Percentiles rank a stretch among this genome's conserved stretches.
Conservation (phyloP, 306 rosid genomes). For the Ormosia emarginata region DNA sequence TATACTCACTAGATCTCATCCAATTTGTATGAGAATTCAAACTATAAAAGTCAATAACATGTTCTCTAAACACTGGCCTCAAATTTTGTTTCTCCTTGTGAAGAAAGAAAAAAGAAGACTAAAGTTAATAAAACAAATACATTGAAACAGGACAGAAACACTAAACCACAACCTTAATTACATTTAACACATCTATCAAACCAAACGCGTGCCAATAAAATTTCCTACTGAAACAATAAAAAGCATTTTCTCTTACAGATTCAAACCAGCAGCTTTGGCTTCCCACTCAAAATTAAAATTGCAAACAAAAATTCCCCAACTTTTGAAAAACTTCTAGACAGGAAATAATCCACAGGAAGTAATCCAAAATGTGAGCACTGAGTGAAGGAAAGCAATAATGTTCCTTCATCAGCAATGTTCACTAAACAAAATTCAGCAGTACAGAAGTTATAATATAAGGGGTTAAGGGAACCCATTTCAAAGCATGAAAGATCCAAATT, state of each 20-base stretch:
- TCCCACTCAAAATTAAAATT: background rate
- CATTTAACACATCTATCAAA: background rate
- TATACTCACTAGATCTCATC: background rate
- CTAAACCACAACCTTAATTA: background rate
- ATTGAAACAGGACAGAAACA: background rate
- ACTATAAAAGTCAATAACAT: background rate
- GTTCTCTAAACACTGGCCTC: background rate
- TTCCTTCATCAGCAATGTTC: slow-evolving; percentile 1
- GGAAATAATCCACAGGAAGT: background rate
- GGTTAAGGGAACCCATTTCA: background rate
- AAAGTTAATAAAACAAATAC: background rate
- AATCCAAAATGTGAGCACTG: background rate
- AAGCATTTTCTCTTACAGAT: background rate
- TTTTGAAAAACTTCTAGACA: background rate
- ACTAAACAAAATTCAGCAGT: background rate
- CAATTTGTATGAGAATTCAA: background rate
- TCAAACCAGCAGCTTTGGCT: background rate
- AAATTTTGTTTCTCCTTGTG: background rate
- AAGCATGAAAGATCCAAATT: background rate
- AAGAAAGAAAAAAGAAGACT: background rate
- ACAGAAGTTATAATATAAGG: background rate
- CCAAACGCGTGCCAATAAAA: background rate
- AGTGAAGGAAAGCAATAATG: background rate
- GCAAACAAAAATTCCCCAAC: background rate
- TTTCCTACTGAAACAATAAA: background rate